A percentile compares a stretch with the other conserved stretches of the same genome.
These are phyloP conservation scores for Rugonectria rugulosa DNA, from an alignment of 2,329 filamentous ascomycete species.

Conservation along the genomic window DNA sequence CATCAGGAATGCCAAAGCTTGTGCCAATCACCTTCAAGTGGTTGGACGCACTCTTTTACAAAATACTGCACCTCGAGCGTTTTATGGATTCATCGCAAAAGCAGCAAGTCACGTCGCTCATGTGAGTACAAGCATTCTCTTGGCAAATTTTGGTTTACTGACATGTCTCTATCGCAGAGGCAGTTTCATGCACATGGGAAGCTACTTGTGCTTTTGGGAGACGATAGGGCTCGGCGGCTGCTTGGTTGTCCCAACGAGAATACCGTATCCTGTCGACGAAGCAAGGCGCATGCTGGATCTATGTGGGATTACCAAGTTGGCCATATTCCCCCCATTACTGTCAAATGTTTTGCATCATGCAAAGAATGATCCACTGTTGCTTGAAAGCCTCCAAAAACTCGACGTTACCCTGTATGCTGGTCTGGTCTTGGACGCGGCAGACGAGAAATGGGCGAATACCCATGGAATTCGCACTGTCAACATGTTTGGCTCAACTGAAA, in stretches of 20 bases:
- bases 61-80: too few relatives aligned
- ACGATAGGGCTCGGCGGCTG: constrained; percentile 16
- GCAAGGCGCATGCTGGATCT: constrained; percentile 16
- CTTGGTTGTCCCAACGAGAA: constrained; percentile 18
- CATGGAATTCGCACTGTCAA: constrained; percentile 18
- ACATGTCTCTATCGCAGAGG: constrained; percentile 15
- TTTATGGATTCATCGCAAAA: background rate
- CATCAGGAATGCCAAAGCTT: constrained; percentile 31
- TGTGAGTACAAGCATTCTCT: background rate
- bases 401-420: constrained; percentile 19
- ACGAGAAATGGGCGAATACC: constrained; percentile 22
- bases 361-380: constrained; percentile 12
- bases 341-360: constrained; percentile 21
- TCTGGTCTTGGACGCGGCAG: background rate
- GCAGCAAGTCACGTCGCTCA: background rate
- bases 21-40: constrained; percentile 30
- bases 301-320: constrained; percentile 8
- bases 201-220: constrained; percentile 3
- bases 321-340: constrained; percentile 18
- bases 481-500: constrained; percentile 27
- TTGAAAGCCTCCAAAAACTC: constrained; percentile 11
- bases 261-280: constrained; percentile 19
- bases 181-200: constrained; percentile 29
- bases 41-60: constrained; percentile 7
- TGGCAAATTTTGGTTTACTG: background rate